Evolutionary conservation across 306 rosid genomes (phyloP), one percentile per base, ranked within the genome.

Genomic region (Pyrus communis): DNA sequence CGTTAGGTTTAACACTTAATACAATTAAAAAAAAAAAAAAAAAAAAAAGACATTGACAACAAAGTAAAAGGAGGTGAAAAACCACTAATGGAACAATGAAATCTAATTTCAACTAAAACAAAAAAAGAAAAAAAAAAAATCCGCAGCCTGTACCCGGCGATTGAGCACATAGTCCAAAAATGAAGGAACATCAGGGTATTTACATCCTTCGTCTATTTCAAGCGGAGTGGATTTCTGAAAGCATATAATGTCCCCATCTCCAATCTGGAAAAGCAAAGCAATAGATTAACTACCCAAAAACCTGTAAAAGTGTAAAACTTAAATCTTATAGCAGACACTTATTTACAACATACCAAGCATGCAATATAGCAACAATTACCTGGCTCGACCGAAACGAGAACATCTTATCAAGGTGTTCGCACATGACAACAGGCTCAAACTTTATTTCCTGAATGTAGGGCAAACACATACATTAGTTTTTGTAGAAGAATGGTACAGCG

Each of bases 211-310:
- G 75, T 75, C 86, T 42, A 75, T 80, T 57, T 77, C 87, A 75
- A 69, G 75, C 38, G 76, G 74, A 70, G 84, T 67, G 77, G 83
- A 67, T 78, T 90, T 94, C 87, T 94, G 97, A 79, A 88, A 86
- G 88, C 98, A 94, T 75, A 94, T 88, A 78, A 91, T 94, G 82
- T 94, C 98, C 63, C 98, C 98, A 63, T 91, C 96, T 84, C 90
- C 97, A 76, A 94, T 85, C 98, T 94, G 86, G 35, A 85, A 82
- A 82, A 49, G 69, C 62, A 67, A 63, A 23, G 64, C 25, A 67
- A 6, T 45, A 14, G 14, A 27, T 67, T 22, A 79, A 30, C 61
- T 57, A 57, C 58, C 65, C 61, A 17, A 40, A 63, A 43, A 18
- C 25, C 22, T 31, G 4, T 58, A 13, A 30, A 40, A 57, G 52